phyloP scores from a whole-genome alignment of 2,329 filamentous ascomycete genomes.

The Leptoxyphium fumago region DNA sequence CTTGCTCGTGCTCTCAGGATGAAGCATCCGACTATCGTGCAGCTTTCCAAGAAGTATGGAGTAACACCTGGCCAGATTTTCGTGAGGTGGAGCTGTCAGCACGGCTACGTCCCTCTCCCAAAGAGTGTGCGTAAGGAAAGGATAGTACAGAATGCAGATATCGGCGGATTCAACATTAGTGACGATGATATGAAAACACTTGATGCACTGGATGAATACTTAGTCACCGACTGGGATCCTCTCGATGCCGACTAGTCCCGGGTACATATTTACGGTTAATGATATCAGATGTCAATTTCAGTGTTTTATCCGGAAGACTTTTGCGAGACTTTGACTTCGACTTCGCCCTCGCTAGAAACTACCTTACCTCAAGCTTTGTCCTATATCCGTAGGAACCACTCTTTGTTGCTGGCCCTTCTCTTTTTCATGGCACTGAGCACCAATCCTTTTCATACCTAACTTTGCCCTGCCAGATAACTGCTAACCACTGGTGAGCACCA shows the following conservation, averaged over 20 bases:
- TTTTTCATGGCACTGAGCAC: too few relatives aligned
- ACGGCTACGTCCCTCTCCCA: slow-evolving; percentile 56
- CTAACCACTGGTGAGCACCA: too few relatives aligned
- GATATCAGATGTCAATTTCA: too few relatives aligned
- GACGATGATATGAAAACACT: slow-evolving; percentile 47
- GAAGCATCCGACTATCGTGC: slow-evolving; percentile 47
- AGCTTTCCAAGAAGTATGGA: slow-evolving; percentile 50
- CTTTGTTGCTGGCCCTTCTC: too few relatives aligned
- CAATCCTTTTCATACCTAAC: too few relatives aligned
- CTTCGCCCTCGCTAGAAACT: too few relatives aligned
- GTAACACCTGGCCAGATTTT: slow-evolving; percentile 61
- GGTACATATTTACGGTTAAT: background rate
- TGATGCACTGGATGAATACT: slow-evolving; percentile 53
- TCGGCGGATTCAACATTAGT: slow-evolving; percentile 46
- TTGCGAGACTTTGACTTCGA: too few relatives aligned
- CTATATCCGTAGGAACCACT: too few relatives aligned
- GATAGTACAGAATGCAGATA: slow-evolving; percentile 49
- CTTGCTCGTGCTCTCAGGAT: slow-evolving; percentile 58
- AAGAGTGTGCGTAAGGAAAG: slow-evolving; percentile 53
- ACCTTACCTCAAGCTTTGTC: too few relatives aligned
- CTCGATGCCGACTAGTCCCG: slow-evolving; percentile 12
- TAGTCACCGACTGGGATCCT: slow-evolving; percentile 41
- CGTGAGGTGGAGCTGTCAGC: slow-evolving; percentile 64
- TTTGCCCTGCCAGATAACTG: too few relatives aligned
- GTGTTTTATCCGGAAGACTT: too few relatives aligned